Percentiles rank a stretch among this genome's conserved stretches.
These are phyloP conservation scores for Fistulinella staudtii DNA, from an alignment of 1,284 basidiomycete species.

Conservation along the genomic window DNA sequence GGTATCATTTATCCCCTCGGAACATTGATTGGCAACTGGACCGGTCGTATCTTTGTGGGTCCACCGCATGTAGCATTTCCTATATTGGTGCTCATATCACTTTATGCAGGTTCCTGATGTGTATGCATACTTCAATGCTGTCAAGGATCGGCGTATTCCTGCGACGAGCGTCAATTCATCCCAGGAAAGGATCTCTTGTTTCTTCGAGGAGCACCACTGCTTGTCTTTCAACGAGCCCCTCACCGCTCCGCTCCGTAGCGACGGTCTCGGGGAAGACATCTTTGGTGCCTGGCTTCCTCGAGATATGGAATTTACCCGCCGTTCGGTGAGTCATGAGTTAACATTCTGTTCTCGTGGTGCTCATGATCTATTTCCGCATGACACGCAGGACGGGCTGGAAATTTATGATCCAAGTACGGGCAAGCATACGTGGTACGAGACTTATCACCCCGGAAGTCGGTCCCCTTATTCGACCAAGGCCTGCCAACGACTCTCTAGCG, in stretches of 20 bases:
- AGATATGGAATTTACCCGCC: slow-evolving; percentile 30
- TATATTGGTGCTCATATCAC: slow-evolving; percentile 12
- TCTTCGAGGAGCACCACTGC: slow-evolving; percentile 46
- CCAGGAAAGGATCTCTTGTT: slow-evolving; percentile 38
- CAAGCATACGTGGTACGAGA: slow-evolving; percentile 40
- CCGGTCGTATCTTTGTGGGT: slow-evolving; percentile 40
- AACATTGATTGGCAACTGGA: slow-evolving; percentile 41
- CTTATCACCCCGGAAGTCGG: slow-evolving; percentile 35
- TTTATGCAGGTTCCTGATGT: slow-evolving; percentile 24
- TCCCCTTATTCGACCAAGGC: slow-evolving; percentile 33
- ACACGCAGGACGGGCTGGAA: slow-evolving; percentile 38
- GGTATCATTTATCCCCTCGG: slow-evolving; percentile 41
- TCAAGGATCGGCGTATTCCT: slow-evolving; percentile 19
- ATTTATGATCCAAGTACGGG: slow-evolving; percentile 37
- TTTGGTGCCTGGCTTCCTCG: slow-evolving; percentile 46
- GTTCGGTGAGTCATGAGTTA: slow-evolving; percentile 29
- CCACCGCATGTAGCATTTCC: slow-evolving; percentile 3
- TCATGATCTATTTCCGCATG: slow-evolving; percentile 13
- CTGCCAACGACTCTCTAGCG: slow-evolving; percentile 30
- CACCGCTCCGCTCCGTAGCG: slow-evolving; percentile 29
- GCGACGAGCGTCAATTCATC: slow-evolving; percentile 25
- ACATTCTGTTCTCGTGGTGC: neutral
- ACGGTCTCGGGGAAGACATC: slow-evolving; percentile 38
- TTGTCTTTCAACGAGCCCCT: slow-evolving; percentile 36
- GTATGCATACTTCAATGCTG: slow-evolving; percentile 22